Evolutionary conservation across 257 asterid genomes (phyloP).

Genomic region (Petrea volubilis): DNA sequence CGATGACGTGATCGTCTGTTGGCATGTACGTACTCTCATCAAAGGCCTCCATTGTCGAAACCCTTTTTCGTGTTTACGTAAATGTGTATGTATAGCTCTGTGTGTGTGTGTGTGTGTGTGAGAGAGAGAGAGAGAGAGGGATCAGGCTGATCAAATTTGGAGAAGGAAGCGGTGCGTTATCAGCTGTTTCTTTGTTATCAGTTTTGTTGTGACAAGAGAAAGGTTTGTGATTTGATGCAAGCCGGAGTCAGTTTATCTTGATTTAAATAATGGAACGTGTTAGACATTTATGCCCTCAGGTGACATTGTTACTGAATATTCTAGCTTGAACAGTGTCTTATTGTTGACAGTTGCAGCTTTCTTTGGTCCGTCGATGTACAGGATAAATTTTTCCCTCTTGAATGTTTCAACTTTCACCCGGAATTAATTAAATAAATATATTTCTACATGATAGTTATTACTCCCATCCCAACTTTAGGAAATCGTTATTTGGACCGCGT

Average conservation of each 20-base stretch:
- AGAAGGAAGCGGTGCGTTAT: conserved; percentile 32
- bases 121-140: no score
- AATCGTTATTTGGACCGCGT: background rate
- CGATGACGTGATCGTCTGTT: conserved; percentile 28
- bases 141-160: conserved; percentile 24
- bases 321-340: background rate
- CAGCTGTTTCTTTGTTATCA: background rate
- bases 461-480: background rate
- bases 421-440: background rate
- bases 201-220: background rate
- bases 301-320: background rate
- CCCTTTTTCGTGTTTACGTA: background rate
- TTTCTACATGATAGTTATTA: background rate
- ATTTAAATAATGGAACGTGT: background rate
- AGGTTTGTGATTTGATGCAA: background rate
- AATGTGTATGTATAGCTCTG: background rate
- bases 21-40: conserved; percentile 41
- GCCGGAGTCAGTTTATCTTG: background rate
- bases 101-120: background rate
- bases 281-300: background rate
- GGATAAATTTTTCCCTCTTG: conserved; percentile 5
- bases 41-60: conserved; percentile 50
- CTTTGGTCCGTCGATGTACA: background rate
- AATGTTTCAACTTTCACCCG: conserved; percentile 22
- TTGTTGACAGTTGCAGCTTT: no score